Percentiles rank a stretch among this genome's conserved stretches.
phyloP scores from a whole-genome alignment of 352 stramenopile genomes.

The Pseudoperonospora humuli region DNA sequence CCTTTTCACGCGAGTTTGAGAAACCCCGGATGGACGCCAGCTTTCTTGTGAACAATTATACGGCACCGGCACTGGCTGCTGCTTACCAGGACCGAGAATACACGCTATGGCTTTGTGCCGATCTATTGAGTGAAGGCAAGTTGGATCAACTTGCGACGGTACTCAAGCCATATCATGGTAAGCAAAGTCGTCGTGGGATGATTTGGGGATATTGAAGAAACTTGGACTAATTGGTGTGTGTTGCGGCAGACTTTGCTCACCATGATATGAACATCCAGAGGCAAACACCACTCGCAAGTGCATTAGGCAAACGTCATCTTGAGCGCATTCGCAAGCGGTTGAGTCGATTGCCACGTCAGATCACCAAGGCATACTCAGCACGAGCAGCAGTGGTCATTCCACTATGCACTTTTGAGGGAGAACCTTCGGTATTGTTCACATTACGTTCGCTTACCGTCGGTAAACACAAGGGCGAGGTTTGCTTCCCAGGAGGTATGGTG shows the following conservation, averaged over 20 bases:
- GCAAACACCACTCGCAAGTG: slow-evolving; percentile 45
- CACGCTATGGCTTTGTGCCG: slow-evolving; percentile 64
- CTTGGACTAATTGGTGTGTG: too few species aligned
- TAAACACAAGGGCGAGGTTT: slow-evolving; percentile 94
- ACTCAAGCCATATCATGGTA: slow-evolving; percentile 70
- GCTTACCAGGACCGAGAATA: slow-evolving; percentile 92
- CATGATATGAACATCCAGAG: slow-evolving; percentile 28
- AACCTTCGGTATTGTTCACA: slow-evolving; percentile 94
- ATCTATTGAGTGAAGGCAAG: slow-evolving; percentile 67
- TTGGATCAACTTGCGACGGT: slow-evolving; percentile 60
- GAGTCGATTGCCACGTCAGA: slow-evolving; percentile 90
- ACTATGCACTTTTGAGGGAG: slow-evolving; percentile 93
- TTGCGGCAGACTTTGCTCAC: slow-evolving; percentile 37
- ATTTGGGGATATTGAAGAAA: too few species aligned
- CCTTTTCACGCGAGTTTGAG: slow-evolving; percentile 58
- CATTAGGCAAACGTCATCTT: slow-evolving; percentile 84
- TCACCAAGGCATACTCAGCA: slow-evolving; percentile 88
- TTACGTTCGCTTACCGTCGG: slow-evolving; percentile 86
- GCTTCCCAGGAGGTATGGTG: slow-evolving; percentile 94
- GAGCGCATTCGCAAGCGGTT: slow-evolving; percentile 92
- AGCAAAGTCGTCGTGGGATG: background rate
- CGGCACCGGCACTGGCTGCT: slow-evolving; percentile 88
- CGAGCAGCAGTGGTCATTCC: slow-evolving; percentile 93
- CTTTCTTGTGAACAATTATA: slow-evolving; percentile 95
- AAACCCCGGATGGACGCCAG: slow-evolving; percentile 64